These are phyloP conservation scores for Cyamopsis tetragonoloba DNA, from an alignment of 306 rosid genomes.

Conservation along the genomic window DNA sequence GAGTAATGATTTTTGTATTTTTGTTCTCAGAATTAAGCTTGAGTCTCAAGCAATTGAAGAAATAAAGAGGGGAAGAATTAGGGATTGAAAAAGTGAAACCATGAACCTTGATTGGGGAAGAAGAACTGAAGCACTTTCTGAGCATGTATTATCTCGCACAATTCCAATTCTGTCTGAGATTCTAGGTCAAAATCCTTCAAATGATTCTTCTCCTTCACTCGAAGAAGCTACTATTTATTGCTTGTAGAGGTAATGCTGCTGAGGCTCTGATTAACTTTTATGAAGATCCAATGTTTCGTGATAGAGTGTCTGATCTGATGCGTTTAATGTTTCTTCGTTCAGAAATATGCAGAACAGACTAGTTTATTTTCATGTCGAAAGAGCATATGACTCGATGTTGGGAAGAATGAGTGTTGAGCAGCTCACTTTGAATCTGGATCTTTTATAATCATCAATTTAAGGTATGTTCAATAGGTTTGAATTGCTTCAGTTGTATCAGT, in stretches of 20 bases:
- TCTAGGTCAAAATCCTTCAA: conserved; percentile 25
- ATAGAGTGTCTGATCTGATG: conserved; percentile 35
- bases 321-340: conserved; percentile 38
- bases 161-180: conserved; percentile 36
- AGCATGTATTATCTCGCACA: conserved; percentile 20
- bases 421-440: conserved; percentile 28
- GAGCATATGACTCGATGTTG: conserved; percentile 34
- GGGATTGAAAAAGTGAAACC: background rate
- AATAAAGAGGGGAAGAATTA: background rate
- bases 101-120: conserved; percentile 38
- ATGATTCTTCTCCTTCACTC: conserved; percentile 22
- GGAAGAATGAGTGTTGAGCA: conserved; percentile 33
- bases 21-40: conserved; percentile 14
- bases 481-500: background rate
- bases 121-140: conserved; percentile 31
- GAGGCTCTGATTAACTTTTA: conserved; percentile 42
- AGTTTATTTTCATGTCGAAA: conserved; percentile 19
- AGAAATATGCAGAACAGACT: conserved; percentile 36
- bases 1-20: background rate
- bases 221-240: conserved; percentile 46
- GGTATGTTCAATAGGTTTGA: background rate
- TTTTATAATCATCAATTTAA: conserved; percentile 13
- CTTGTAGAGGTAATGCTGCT: conserved; percentile 44
- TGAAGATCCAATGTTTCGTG: conserved; percentile 37
- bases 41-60: background rate